Evolutionary conservation across 805 yeast species (phyloP).

Genomic region (Myxozyma udenii): DNA sequence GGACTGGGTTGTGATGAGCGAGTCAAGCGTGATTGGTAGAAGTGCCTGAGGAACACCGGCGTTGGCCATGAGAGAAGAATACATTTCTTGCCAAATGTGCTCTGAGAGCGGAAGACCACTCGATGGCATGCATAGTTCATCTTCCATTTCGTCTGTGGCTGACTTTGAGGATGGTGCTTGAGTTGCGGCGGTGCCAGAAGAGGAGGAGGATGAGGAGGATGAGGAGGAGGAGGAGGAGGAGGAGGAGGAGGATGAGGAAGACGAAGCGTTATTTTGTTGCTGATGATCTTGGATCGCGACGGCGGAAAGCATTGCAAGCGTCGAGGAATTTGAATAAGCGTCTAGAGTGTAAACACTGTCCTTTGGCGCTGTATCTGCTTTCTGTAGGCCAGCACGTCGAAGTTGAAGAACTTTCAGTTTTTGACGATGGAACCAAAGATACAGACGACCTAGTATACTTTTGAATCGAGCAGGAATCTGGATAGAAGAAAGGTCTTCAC

Average conservation of each 20-base stretch:
- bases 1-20: no score
- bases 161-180: not conserved
- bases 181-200: not conserved
- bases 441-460: slow-evolving; percentile 15
- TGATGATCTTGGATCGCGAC: slow-evolving; percentile 12
- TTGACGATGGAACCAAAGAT: slow-evolving; percentile 13
- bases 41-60: not conserved
- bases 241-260: not conserved
- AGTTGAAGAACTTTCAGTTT: not conserved
- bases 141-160: slow-evolving; percentile 1
- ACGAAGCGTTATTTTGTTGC: not conserved
- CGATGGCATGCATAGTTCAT: slow-evolving; percentile 15
- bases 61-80: not conserved
- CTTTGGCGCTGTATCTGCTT: not conserved
- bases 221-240: not conserved
- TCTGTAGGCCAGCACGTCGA: not conserved
- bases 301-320: slow-evolving; percentile 13
- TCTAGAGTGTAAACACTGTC: not conserved
- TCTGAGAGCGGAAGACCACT: slow-evolving; percentile 7
- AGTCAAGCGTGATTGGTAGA: not conserved
- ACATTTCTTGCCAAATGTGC: slow-evolving; percentile 8
- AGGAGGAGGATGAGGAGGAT: not conserved
- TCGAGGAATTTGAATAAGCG: slow-evolving; percentile 1
- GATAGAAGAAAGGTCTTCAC: not conserved
- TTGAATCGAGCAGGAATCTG: slow-evolving; percentile 9